Conservation (phyloP, 345 rosid species). For the Eucalyptus regnans region DNA sequence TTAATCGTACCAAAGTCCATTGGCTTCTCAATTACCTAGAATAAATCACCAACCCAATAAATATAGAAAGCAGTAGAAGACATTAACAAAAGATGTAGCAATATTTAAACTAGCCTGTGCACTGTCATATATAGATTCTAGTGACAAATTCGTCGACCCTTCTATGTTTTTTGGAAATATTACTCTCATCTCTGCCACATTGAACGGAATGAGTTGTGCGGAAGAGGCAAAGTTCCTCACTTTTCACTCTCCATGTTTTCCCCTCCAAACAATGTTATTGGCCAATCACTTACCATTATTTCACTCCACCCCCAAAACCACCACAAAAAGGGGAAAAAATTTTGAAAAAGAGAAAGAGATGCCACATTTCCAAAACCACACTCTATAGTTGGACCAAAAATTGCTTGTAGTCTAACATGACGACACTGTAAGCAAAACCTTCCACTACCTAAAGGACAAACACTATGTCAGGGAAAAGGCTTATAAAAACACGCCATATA, state of each 20-base stretch:
- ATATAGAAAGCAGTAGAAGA: neutral
- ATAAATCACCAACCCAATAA: neutral
- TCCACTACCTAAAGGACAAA: neutral
- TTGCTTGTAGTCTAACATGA: neutral
- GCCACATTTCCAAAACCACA: neutral
- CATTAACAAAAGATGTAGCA: neutral
- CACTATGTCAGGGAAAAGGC: neutral
- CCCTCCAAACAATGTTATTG: neutral
- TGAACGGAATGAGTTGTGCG: neutral
- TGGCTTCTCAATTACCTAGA: conserved; percentile 67
- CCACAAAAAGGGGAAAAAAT: neutral
- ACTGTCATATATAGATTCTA: neutral
- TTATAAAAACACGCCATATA: neutral
- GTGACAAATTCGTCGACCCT: neutral
- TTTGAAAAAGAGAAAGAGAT: neutral
- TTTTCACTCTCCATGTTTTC: neutral
- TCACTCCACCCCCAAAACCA: neutral
- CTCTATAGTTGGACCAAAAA: neutral
- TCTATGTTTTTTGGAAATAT: neutral
- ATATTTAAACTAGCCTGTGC: neutral
- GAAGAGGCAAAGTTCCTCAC: neutral
- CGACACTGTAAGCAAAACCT: neutral
- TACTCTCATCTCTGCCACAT: neutral
- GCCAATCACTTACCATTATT: neutral
- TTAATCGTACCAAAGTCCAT: conserved; percentile 87